These are phyloP conservation scores for Metschnikowia picachoensis DNA, from an alignment of 805 yeast genomes.

Conservation along the genomic window DNA sequence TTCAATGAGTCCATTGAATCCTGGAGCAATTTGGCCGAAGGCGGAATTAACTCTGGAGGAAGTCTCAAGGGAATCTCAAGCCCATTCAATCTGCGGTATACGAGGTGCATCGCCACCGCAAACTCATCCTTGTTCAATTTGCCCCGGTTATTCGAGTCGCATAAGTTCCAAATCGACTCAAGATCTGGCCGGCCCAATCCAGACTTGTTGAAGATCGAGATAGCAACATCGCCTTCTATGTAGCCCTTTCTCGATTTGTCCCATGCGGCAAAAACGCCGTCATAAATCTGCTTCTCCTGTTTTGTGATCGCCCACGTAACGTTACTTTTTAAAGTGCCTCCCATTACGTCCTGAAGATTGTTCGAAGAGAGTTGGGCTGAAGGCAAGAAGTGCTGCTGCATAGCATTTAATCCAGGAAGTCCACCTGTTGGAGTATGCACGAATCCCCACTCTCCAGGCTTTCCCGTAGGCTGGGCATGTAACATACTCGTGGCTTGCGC, in stretches of 20 bases:
- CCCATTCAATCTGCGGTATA: constrained; percentile 86
- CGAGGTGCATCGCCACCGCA: constrained; percentile 95
- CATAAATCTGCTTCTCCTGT: constrained; percentile 83
- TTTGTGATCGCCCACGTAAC: constrained; percentile 82
- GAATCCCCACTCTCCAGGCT: constrained; percentile 80
- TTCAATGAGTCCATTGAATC: constrained; percentile 71
- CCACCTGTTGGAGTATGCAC: constrained; percentile 66
- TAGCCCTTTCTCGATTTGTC: constrained; percentile 65
- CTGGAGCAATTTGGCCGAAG: constrained; percentile 70
- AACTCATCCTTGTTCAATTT: constrained; percentile 85
- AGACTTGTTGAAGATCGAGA: constrained; percentile 83
- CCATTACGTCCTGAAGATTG: constrained; percentile 42
- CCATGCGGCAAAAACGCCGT: constrained; percentile 85
- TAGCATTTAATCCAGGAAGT: constrained; percentile 63
- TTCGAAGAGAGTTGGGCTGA: constrained; percentile 33
- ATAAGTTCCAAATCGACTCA: constrained; percentile 86
- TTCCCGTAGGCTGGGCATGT: constrained; percentile 57
- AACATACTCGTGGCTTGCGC: constrained; percentile 19
- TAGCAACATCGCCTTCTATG: constrained; percentile 77
- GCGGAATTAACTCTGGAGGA: constrained; percentile 89
- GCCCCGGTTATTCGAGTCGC: constrained; percentile 81
- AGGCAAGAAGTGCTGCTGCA: constrained; percentile 68
- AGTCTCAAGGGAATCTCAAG: constrained; percentile 74
- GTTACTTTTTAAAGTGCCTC: constrained; percentile 43
- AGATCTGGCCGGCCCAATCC: constrained; percentile 83